phyloP scores from a whole-genome alignment of 768 basidiomycete species.

The Agaricus subrufescens region DNA sequence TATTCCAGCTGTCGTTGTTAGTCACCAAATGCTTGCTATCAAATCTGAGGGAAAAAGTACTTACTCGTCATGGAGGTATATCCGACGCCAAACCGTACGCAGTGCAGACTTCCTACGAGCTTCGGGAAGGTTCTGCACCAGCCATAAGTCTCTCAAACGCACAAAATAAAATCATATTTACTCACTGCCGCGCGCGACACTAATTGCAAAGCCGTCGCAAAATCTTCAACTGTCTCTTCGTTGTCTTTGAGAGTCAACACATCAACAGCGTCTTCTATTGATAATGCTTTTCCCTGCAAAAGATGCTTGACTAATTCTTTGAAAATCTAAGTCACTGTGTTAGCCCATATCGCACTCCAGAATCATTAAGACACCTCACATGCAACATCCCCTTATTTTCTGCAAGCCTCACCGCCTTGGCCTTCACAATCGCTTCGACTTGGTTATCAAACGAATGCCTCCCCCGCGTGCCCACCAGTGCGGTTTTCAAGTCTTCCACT shows the following conservation, averaged over 20 bases:
- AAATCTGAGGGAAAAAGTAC: too few relatives aligned
- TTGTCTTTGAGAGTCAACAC: constrained; percentile 86
- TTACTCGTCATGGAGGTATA: constrained; percentile 88
- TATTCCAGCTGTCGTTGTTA: constrained; percentile 60
- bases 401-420: constrained; percentile 42
- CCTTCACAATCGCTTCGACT: constrained; percentile 55
- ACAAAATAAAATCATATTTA: neutral
- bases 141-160: neutral
- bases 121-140: constrained; percentile 58
- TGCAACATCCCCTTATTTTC: constrained; percentile 48
- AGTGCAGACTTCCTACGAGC: constrained; percentile 65
- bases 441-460: constrained; percentile 65
- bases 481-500: constrained; percentile 53
- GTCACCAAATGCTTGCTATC: neutral
- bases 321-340: constrained; percentile 47
- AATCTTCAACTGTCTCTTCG: constrained; percentile 51
- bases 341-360: neutral
- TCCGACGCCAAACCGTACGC: constrained; percentile 78
- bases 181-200: constrained; percentile 51
- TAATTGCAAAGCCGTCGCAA: constrained; percentile 63
- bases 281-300: constrained; percentile 69
- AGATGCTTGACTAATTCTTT: constrained; percentile 63
- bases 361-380: constrained; percentile 27
- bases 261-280: constrained; percentile 79
- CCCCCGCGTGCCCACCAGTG: constrained; percentile 43